phyloP scores from a whole-genome alignment of 225 moss, liverwort and hornwort species.

The Anthoceros angustus region DNA sequence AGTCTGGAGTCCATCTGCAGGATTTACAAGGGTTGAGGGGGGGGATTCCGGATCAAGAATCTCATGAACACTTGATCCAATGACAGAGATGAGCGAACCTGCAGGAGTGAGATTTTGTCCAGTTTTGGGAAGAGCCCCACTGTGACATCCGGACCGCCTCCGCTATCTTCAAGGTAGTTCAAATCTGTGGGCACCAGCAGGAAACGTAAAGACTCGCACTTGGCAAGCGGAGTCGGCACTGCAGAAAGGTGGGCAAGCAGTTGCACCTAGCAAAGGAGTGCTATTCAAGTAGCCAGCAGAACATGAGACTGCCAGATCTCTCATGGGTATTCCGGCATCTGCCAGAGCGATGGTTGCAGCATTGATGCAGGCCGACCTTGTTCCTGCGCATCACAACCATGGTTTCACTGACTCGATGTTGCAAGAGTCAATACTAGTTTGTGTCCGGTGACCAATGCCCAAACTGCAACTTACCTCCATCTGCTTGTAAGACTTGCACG shows the following conservation, averaged over 20 bases:
- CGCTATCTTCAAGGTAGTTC: conserved; percentile 80
- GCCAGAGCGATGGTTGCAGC: conserved; percentile 89
- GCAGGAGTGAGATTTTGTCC: conserved; percentile 78
- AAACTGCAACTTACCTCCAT: conserved; percentile 49
- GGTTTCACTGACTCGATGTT: too few species aligned
- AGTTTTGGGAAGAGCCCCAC: conserved; percentile 85
- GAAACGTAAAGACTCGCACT: neutral
- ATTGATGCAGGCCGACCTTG: conserved; percentile 77
- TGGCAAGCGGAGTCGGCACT: neutral
- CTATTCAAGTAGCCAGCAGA: conserved; percentile 78
- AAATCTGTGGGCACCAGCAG: conserved; percentile 35
- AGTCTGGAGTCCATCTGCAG: conserved; percentile 84
- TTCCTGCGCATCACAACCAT: conserved; percentile 28
- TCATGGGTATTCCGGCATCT: conserved; percentile 97
- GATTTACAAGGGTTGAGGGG: neutral
- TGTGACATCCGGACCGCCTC: conserved; percentile 84
- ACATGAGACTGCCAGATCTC: conserved; percentile 82
- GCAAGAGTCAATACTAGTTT: neutral
- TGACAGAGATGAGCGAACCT: conserved; percentile 22
- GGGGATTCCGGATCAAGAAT: neutral
- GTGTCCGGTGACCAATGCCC: neutral
- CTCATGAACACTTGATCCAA: neutral
- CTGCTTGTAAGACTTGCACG: conserved; percentile 98
- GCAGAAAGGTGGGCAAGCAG: conserved; percentile 1
- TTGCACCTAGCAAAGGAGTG: conserved; percentile 66